Percentiles rank a stretch among this genome's conserved stretches.
phyloP scores from a whole-genome alignment of 2,329 filamentous ascomycete species.

The Atkinsonella hypoxylon region DNA sequence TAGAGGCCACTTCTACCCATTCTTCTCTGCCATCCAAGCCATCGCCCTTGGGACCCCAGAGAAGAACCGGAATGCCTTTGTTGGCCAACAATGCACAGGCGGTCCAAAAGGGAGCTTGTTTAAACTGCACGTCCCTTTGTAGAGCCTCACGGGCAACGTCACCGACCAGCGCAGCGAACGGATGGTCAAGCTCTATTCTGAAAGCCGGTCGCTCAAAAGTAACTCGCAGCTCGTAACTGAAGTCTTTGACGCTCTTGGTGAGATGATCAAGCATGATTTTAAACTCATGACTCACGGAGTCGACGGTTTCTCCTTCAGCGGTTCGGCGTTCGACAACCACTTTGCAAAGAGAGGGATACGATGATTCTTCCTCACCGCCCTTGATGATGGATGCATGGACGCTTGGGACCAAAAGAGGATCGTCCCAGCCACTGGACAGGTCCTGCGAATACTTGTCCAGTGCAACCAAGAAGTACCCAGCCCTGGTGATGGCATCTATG shows the following conservation, averaged over 20 bases:
- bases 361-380: constrained; percentile 39
- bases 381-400: constrained; percentile 36
- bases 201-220: constrained; percentile 31
- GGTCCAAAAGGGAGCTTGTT: constrained; percentile 32
- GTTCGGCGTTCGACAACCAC: constrained; percentile 37
- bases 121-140: constrained; percentile 14
- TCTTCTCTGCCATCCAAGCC: constrained; percentile 39
- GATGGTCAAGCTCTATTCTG: constrained; percentile 26
- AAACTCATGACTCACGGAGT: constrained; percentile 26
- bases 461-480: constrained; percentile 33
- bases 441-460: constrained; percentile 29
- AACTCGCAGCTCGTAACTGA: constrained; percentile 27
- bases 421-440: constrained; percentile 17
- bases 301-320: constrained; percentile 28
- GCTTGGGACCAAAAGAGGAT: constrained; percentile 24
- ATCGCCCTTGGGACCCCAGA: constrained; percentile 35
- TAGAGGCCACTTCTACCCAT: constrained; percentile 33
- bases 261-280: constrained; percentile 23
- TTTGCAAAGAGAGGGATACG: constrained; percentile 36
- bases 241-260: constrained; percentile 19
- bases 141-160: constrained; percentile 17
- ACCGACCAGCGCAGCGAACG: constrained; percentile 24
- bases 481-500: constrained; percentile 36
- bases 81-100: constrained; percentile 36
- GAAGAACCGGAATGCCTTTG: constrained; percentile 31